Percentiles rank a stretch among this genome's conserved stretches.
Evolutionary conservation across 306 rosid species (phyloP).

Genomic region (Sicyos baderoa): DNA sequence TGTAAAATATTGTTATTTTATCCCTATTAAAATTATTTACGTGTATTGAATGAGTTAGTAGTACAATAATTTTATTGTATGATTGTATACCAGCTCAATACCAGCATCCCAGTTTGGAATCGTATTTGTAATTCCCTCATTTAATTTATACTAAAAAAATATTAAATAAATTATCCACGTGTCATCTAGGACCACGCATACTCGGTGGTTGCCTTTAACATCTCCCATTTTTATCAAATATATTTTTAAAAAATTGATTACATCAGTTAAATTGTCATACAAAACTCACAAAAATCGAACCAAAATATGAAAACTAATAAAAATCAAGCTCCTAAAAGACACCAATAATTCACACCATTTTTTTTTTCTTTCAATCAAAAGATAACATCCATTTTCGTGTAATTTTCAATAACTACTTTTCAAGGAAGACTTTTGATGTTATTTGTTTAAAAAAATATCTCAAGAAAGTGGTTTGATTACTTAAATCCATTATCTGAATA

Average conservation of each 20-base stretch:
- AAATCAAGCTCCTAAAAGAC: not conserved
- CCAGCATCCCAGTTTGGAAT: too few species aligned
- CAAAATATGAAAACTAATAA: too few species aligned
- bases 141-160: too few species aligned
- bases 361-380: not conserved
- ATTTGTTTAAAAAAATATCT: not conserved
- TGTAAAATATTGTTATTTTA: too few species aligned
- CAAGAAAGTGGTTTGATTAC: not conserved
- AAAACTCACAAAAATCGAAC: too few species aligned
- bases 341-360: not conserved
- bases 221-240: not conserved
- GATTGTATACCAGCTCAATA: too few species aligned
- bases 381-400: not conserved
- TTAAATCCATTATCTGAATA: not conserved
- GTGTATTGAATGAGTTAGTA: too few species aligned
- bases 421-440: not conserved
- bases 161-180: not conserved
- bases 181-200: not conserved
- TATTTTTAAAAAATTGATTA: too few species aligned
- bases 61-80: too few species aligned
- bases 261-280: too few species aligned
- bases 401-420: conserved; percentile 3
- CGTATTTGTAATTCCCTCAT: too few species aligned
- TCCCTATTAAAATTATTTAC: too few species aligned
- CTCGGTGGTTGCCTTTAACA: not conserved